Conservation (phyloP, 202 grass and related monocot genomes). For the Setaria italica region DNA sequence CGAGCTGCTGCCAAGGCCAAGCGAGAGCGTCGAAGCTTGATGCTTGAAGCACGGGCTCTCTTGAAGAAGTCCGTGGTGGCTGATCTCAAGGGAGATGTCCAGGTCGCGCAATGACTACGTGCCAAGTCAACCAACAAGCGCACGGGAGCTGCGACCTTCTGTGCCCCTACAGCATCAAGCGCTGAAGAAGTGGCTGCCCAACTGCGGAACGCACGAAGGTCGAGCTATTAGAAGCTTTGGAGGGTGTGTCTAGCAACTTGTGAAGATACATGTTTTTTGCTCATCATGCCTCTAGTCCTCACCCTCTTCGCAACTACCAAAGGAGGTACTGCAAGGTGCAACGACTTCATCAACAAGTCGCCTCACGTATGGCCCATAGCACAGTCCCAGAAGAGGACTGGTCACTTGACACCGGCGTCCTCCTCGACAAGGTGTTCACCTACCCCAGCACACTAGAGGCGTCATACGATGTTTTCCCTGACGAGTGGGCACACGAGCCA, state of each 20-base stretch:
- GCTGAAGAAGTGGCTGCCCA: background rate
- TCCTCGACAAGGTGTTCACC: background rate
- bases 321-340: conserved; percentile 13
- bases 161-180: fast-evolving
- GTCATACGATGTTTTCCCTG: background rate
- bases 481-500: background rate
- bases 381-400: background rate
- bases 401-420: background rate
- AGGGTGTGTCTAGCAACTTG: background rate
- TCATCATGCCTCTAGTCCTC: fast-evolving
- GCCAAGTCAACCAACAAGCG: background rate
- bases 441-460: background rate
- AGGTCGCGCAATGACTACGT: background rate
- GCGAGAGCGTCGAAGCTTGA: too few species aligned
- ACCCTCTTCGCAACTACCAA: background rate
- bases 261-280: background rate
- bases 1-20: background rate
- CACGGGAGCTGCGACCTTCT: too few species aligned
- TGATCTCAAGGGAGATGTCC: background rate
- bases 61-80: background rate
- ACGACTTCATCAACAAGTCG: background rate
- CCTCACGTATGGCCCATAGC: background rate
- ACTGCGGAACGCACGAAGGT: background rate
- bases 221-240: background rate
- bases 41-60: too few species aligned